Evolutionary conservation across 83 land plant genomes (phyloP).

Genomic region (Picea engelmannii): DNA sequence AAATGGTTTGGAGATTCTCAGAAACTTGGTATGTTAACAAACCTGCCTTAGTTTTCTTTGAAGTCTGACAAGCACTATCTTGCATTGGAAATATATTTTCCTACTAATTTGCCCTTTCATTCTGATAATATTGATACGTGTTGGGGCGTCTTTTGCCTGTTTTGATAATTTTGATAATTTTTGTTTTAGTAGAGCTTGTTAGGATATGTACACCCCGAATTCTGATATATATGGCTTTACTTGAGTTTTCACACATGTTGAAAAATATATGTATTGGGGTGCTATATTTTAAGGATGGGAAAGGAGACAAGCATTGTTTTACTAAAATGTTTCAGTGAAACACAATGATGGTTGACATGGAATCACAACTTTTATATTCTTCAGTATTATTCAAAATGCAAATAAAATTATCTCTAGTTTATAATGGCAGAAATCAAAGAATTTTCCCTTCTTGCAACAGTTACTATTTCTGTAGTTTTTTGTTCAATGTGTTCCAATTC

Average conservation of each 20-base stretch:
- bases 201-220: neutral
- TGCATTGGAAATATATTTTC: neutral
- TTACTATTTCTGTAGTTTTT: neutral
- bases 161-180: too few relatives aligned
- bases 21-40: conserved; percentile 61
- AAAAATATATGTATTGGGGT: neutral
- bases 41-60: neutral
- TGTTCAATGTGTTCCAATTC: neutral
- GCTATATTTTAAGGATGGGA: neutral
- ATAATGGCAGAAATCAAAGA: neutral
- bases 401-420: too few relatives aligned
- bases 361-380: neutral
- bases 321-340: neutral
- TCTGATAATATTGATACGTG: neutral
- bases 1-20: conserved; percentile 99
- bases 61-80: neutral
- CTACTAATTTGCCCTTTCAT: neutral
- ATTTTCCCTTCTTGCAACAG: neutral
- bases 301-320: neutral
- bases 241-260: neutral
- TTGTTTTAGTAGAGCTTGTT: too few relatives aligned
- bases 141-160: neutral
- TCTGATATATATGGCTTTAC: neutral
- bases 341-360: neutral
- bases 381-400: neutral